Conservation (phyloP, 2,329 filamentous ascomycete genomes). For the Talaromyces piceae region DNA sequence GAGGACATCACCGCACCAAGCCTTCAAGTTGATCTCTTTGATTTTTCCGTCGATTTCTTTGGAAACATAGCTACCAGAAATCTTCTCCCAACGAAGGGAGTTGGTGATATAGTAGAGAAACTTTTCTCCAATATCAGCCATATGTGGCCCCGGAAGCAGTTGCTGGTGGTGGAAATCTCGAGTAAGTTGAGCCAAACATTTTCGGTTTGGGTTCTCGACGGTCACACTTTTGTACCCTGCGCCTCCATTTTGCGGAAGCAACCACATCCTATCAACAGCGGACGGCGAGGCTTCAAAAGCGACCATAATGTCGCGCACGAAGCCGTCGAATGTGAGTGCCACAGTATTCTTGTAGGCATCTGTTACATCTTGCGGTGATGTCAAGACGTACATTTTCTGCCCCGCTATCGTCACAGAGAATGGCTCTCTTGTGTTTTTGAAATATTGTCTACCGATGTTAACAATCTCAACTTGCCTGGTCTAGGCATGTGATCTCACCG, state of each 20-base stretch:
- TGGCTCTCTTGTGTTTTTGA: neutral
- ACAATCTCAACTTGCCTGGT: neutral
- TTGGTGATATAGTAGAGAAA: neutral
- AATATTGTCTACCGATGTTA: neutral
- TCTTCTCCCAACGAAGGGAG: neutral
- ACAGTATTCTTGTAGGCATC: neutral
- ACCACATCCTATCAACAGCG: neutral
- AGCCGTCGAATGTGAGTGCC: slow-evolving; percentile 1
- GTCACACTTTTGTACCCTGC: neutral
- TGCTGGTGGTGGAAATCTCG: neutral
- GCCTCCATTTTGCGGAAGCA: neutral
- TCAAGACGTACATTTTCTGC: neutral
- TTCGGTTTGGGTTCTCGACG: neutral
- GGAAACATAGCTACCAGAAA: neutral
- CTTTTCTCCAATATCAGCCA: neutral
- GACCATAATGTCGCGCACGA: neutral
- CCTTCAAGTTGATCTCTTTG: neutral
- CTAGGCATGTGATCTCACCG: neutral
- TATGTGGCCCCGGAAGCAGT: neutral
- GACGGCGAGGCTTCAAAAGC: neutral
- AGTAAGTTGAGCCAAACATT: neutral
- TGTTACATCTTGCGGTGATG: neutral
- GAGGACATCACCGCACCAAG: slow-evolving; percentile 1
- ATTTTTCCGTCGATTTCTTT: neutral
- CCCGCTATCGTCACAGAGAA: neutral